phyloP scores from a whole-genome alignment of 805 yeast species.

The Ogataea dorogensis region DNA sequence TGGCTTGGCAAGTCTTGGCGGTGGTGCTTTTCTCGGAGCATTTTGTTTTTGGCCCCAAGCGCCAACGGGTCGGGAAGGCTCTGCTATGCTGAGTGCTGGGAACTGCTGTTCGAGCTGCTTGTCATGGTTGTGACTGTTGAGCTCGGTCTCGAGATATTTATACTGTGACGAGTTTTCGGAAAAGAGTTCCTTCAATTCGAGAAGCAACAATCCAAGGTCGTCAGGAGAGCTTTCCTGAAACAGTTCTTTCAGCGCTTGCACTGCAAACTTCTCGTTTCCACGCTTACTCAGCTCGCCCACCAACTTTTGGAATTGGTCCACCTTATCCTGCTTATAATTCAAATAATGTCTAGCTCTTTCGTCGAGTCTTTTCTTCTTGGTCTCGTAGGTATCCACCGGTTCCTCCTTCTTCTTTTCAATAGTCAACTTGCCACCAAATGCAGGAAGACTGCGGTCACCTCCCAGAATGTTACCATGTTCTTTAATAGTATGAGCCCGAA shows the following conservation, averaged over 20 bases:
- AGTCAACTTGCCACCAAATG: slow-evolving; percentile 26
- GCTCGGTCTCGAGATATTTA: slow-evolving; percentile 36
- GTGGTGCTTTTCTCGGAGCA: slow-evolving; percentile 1
- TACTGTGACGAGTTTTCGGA: slow-evolving; percentile 45
- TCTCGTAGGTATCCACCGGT: slow-evolving; percentile 40
- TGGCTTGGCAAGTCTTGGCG: slow-evolving; percentile 5
- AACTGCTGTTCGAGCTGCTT: slow-evolving; percentile 39
- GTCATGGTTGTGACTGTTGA: slow-evolving; percentile 26
- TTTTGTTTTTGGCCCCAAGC: slow-evolving; percentile 5
- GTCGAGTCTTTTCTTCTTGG: slow-evolving; percentile 63
- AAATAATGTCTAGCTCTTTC: slow-evolving; percentile 84
- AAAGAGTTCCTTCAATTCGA: slow-evolving; percentile 59
- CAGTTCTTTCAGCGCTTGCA: slow-evolving; percentile 48
- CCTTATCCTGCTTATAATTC: slow-evolving; percentile 46
- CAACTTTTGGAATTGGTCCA: slow-evolving; percentile 47
- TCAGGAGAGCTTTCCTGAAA: slow-evolving; percentile 42
- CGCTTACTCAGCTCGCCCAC: slow-evolving; percentile 50
- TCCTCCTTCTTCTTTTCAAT: slow-evolving; percentile 19
- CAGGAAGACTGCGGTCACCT: slow-evolving; percentile 38
- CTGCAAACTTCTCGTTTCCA: slow-evolving; percentile 44
- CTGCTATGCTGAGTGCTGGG: slow-evolving; percentile 41
- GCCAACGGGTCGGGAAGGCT: slow-evolving; percentile 7
- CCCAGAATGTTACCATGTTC: slow-evolving; percentile 70
- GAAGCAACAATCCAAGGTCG: slow-evolving; percentile 56
- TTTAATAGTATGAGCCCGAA: slow-evolving; percentile 82